These are phyloP conservation scores for Thielaviopsis populi DNA, from an alignment of 2,329 filamentous ascomycete genomes.

Conservation along the genomic window DNA sequence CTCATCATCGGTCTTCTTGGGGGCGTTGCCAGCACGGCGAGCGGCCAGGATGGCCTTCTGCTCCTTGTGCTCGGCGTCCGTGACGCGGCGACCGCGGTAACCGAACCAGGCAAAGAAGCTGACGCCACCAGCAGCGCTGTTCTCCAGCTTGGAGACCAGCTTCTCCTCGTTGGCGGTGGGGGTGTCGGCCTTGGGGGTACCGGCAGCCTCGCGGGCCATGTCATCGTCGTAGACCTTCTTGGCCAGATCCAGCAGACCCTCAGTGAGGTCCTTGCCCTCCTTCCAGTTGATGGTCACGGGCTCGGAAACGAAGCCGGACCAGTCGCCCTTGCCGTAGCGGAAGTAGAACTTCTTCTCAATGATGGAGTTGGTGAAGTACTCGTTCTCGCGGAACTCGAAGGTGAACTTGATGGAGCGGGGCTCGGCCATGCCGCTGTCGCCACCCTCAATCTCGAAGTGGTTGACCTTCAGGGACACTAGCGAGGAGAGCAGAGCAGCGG, in stretches of 20 bases:
- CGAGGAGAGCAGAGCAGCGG: conserved; percentile 51
- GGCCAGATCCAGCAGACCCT: conserved; percentile 61
- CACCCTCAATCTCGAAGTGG: conserved; percentile 58
- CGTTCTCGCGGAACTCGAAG: conserved; percentile 68
- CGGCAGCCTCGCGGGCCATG: conserved; percentile 29
- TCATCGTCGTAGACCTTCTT: conserved; percentile 53
- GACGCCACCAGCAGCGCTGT: conserved; percentile 45
- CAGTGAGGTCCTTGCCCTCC: conserved; percentile 68
- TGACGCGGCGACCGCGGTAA: conserved; percentile 55
- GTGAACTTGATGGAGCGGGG: conserved; percentile 65
- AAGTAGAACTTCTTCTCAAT: conserved; percentile 90
- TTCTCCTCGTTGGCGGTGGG: conserved; percentile 34
- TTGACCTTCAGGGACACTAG: conserved; percentile 57
- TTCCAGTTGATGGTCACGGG: conserved; percentile 84
- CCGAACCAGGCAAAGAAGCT: conserved; percentile 89
- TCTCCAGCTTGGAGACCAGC: conserved; percentile 40
- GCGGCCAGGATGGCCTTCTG: conserved; percentile 35
- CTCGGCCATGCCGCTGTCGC: conserved; percentile 45
- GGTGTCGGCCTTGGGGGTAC: conserved; percentile 27
- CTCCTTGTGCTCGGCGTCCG: conserved; percentile 57
- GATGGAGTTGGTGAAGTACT: conserved; percentile 61
- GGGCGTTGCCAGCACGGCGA: conserved; percentile 33
- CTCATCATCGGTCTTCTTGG: conserved; percentile 32
- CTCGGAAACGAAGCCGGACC: conserved; percentile 69
- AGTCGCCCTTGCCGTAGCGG: conserved; percentile 50